Percentiles rank a stretch among this genome's conserved stretches.
Conservation (phyloP, 371 early-diverging fungal species). For the Syncephalastrum racemosum region DNA sequence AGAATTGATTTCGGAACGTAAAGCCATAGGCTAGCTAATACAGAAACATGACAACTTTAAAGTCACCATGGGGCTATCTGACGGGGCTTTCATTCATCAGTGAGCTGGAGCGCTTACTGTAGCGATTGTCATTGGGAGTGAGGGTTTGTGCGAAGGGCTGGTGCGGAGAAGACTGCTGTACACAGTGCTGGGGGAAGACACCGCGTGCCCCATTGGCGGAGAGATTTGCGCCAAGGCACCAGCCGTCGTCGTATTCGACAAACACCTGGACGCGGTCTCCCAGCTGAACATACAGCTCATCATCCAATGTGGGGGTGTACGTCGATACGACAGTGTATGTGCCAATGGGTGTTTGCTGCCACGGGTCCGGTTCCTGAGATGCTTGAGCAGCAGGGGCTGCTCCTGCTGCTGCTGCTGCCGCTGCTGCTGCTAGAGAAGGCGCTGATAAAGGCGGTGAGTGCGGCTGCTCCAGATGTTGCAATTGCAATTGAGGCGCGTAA, state of each 20-base stretch:
- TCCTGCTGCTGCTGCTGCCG: too few species aligned
- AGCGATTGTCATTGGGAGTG: conserved; percentile 4
- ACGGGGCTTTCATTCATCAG: conserved; percentile 2
- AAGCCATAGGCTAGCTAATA: too few species aligned
- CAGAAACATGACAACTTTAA: too few species aligned
- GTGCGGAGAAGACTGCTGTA: conserved; percentile 10
- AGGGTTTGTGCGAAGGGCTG: conserved; percentile 5
- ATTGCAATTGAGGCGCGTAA: too few species aligned
- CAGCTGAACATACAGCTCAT: conserved; percentile 23
- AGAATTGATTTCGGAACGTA: too few species aligned
- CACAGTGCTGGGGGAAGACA: conserved; percentile 55
- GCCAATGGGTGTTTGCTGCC: conserved; percentile 23
- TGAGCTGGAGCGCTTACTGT: conserved; percentile 16
- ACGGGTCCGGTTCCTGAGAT: conserved; percentile 4
- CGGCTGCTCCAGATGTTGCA: too few species aligned
- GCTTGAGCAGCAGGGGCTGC: not conserved
- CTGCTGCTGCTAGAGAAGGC: too few species aligned
- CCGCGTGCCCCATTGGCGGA: conserved; percentile 20
- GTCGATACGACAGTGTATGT: conserved; percentile 41
- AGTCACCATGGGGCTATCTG: too few species aligned
- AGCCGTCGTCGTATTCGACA: conserved; percentile 22
- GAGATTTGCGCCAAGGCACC: conserved; percentile 15
- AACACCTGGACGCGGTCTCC: conserved; percentile 20
- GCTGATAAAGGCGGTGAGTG: too few species aligned
- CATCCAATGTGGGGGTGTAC: conserved; percentile 27